Evolutionary conservation across 495 filamentous ascomycete genomes (phyloP).

Genomic region (Penicillium salamii): DNA sequence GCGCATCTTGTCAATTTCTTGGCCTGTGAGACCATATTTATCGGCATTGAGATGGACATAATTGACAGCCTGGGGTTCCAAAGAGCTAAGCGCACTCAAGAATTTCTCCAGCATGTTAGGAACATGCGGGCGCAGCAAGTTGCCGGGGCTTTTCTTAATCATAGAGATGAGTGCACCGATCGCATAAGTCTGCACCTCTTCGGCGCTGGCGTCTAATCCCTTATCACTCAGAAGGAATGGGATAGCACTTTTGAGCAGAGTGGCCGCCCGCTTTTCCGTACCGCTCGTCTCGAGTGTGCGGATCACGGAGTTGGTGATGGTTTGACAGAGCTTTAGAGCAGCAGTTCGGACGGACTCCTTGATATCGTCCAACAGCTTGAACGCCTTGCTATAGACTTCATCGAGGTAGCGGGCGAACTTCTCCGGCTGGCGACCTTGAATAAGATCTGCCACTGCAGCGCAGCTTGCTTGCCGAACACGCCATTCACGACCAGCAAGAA

Average conservation of each 20-base stretch:
- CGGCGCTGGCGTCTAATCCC: slow-evolving; percentile 79
- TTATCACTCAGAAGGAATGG: slow-evolving; percentile 89
- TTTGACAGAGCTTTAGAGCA: slow-evolving; percentile 76
- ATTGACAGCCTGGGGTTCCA: slow-evolving; percentile 84
- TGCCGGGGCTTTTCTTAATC: slow-evolving; percentile 75
- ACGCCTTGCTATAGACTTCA: slow-evolving; percentile 76
- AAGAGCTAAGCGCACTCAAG: slow-evolving; percentile 73
- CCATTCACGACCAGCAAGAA: slow-evolving; percentile 83
- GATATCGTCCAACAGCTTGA: slow-evolving; percentile 87
- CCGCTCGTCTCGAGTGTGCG: slow-evolving; percentile 80
- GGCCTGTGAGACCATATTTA: slow-evolving; percentile 78
- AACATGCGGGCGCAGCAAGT: slow-evolving; percentile 72
- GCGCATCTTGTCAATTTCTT: slow-evolving; percentile 81
- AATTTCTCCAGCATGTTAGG: slow-evolving; percentile 77
- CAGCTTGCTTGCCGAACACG: slow-evolving; percentile 88
- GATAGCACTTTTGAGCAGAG: slow-evolving; percentile 78
- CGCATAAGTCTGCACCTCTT: slow-evolving; percentile 76
- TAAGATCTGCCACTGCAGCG: slow-evolving; percentile 80
- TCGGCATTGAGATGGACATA: slow-evolving; percentile 87
- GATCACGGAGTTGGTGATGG: slow-evolving; percentile 76
- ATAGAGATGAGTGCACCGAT: slow-evolving; percentile 79
- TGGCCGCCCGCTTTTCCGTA: slow-evolving; percentile 63
- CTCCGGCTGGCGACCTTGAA: slow-evolving; percentile 69
- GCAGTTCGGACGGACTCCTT: slow-evolving; percentile 83
- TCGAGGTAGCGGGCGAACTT: slow-evolving; percentile 81